A percentile compares a stretch with the other conserved stretches of the same genome.
phyloP scores from a whole-genome alignment of 2,329 filamentous ascomycete species.

The Acrodontium crateriforme region DNA sequence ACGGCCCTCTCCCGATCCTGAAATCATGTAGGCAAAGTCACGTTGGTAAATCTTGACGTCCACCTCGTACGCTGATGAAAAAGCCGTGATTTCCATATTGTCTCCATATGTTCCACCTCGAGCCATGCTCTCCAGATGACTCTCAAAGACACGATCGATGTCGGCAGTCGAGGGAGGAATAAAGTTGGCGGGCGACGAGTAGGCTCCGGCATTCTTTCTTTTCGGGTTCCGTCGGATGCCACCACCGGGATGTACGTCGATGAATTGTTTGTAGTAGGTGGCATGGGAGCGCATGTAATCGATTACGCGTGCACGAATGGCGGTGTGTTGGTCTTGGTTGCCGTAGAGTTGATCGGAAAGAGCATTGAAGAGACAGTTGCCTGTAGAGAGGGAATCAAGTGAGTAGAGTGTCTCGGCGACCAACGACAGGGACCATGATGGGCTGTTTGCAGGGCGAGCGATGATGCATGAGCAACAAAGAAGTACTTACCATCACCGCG shows the following conservation, averaged over 20 bases:
- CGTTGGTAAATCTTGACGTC: slow-evolving; percentile 50
- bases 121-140: slow-evolving; percentile 46
- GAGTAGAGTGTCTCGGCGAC: neutral
- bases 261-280: slow-evolving; percentile 51
- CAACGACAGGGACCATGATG: slow-evolving; percentile 2
- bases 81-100: slow-evolving; percentile 54
- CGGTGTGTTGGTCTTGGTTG: slow-evolving; percentile 40
- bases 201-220: slow-evolving; percentile 39
- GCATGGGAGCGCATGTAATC: slow-evolving; percentile 47
- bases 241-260: slow-evolving; percentile 39
- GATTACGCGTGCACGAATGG: slow-evolving; percentile 46
- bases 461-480: slow-evolving; percentile 3
- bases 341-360: slow-evolving; percentile 55
- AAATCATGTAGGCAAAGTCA: slow-evolving; percentile 37
- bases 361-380: slow-evolving; percentile 57
- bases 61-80: slow-evolving; percentile 45
- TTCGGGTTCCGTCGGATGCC: slow-evolving; percentile 45
- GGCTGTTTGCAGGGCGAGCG: slow-evolving; percentile 8
- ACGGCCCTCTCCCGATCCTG: slow-evolving; percentile 24
- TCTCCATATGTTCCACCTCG: slow-evolving; percentile 49
- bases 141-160: slow-evolving; percentile 37
- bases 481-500: slow-evolving; percentile 46
- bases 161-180: slow-evolving; percentile 39
- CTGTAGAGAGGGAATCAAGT: slow-evolving; percentile 25
- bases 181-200: slow-evolving; percentile 32